Percentiles rank a stretch among this genome's conserved stretches.
These are phyloP conservation scores for Ashbya aceris DNA, from an alignment of 1,139 yeast genomes.

Conservation along the genomic window DNA sequence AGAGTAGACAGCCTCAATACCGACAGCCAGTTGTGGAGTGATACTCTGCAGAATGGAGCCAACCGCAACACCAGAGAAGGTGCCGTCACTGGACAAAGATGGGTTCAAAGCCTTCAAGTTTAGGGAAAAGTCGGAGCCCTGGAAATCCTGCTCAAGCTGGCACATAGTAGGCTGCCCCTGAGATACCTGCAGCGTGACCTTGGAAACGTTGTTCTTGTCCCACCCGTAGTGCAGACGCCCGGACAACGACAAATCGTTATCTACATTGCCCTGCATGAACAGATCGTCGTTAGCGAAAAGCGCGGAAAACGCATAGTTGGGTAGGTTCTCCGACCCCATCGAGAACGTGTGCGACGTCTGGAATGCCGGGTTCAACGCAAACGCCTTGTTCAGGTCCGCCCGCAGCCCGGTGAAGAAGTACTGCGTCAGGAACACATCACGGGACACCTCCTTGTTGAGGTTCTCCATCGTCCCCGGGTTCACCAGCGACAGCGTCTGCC, in stretches of 20 bases:
- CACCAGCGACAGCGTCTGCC: conserved; percentile 69
- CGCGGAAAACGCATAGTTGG: conserved; percentile 88
- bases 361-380: conserved; percentile 87
- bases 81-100: conserved; percentile 57
- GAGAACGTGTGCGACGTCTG: conserved; percentile 94
- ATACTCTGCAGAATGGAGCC: conserved; percentile 86
- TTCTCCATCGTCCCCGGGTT: conserved; percentile 96
- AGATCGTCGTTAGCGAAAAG: conserved; percentile 80
- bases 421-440: conserved; percentile 85
- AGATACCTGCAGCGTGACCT: conserved; percentile 82
- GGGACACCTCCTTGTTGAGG: conserved; percentile 83
- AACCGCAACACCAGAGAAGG: conserved; percentile 82
- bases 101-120: conserved; percentile 92
- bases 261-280: conserved; percentile 86
- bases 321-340: conserved; percentile 77
- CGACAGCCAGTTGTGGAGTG: conserved; percentile 75
- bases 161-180: conserved; percentile 88
- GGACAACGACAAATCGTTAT: conserved; percentile 73
- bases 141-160: conserved; percentile 93
- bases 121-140: conserved; percentile 78
- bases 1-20: conserved; percentile 88
- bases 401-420: conserved; percentile 92
- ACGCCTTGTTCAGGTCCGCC: conserved; percentile 92
- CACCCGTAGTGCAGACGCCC: conserved; percentile 93
- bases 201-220: conserved; percentile 71